These are phyloP conservation scores for Penicillium argentinense DNA, from an alignment of 495 filamentous ascomycete genomes.

Conservation along the genomic window DNA sequence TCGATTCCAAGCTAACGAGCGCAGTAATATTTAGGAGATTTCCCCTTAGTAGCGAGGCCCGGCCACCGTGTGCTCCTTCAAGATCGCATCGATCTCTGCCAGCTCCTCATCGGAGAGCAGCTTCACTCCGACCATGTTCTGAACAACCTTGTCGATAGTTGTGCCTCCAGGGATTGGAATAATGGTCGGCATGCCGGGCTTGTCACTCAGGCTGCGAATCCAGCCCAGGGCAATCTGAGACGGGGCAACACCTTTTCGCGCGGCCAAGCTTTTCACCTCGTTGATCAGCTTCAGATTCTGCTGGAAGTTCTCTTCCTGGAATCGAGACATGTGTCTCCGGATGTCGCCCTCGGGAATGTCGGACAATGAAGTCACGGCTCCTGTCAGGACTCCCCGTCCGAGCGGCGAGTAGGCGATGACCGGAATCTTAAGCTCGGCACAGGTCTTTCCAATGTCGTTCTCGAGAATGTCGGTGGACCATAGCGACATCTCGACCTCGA, in stretches of 20 bases:
- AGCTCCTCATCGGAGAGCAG: slow-evolving; percentile 41
- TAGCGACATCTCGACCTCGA: slow-evolving; percentile 80
- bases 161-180: slow-evolving; percentile 80
- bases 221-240: slow-evolving; percentile 80
- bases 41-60: slow-evolving; percentile 36
- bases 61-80: slow-evolving; percentile 37
- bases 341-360: slow-evolving; percentile 65
- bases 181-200: slow-evolving; percentile 65
- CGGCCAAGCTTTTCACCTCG: slow-evolving; percentile 65
- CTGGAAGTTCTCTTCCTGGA: slow-evolving; percentile 66
- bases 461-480: slow-evolving; percentile 64
- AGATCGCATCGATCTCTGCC: slow-evolving; percentile 45
- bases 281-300: slow-evolving; percentile 70
- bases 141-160: slow-evolving; percentile 44
- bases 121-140: slow-evolving; percentile 43
- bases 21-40: not conserved
- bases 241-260: slow-evolving; percentile 66
- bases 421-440: slow-evolving; percentile 69
- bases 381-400: slow-evolving; percentile 55
- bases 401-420: slow-evolving; percentile 67
- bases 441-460: slow-evolving; percentile 73
- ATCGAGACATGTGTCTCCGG: slow-evolving; percentile 58
- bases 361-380: slow-evolving; percentile 56
- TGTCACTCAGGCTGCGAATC: slow-evolving; percentile 55
- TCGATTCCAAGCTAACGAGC: slow-evolving; percentile 4